Conservation (phyloP, 345 rosid genomes). For the Cardamine occulta region DNA sequence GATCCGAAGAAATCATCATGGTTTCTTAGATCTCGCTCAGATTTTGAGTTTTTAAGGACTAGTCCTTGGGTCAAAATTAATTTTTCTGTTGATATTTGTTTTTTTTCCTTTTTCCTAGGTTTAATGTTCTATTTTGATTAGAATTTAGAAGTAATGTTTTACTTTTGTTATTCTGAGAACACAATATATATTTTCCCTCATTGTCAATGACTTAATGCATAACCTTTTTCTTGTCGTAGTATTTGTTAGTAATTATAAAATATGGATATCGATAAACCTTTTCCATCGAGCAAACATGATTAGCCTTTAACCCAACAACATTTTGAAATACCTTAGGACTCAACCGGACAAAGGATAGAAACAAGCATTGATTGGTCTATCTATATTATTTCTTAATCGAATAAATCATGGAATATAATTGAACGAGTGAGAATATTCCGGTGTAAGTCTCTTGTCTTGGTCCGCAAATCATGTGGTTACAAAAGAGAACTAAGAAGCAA, state of each 20-base stretch:
- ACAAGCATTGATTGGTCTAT: neutral
- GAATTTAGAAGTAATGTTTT: too few relatives aligned
- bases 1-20: neutral
- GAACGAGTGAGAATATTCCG: neutral
- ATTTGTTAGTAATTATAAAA: neutral
- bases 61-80: neutral
- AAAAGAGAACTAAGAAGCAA: slow-evolving; percentile 13
- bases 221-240: neutral
- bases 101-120: neutral
- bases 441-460: slow-evolving; percentile 16
- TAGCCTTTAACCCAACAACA: neutral
- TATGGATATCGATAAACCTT: neutral
- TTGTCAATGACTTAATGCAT: neutral
- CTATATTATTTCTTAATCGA: neutral
- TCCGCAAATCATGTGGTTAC: slow-evolving; percentile 32
- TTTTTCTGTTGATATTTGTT: neutral
- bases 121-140: neutral
- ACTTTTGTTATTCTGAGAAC: neutral
- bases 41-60: neutral
- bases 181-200: neutral
- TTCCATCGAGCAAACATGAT: neutral
- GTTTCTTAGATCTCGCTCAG: slow-evolving; percentile 15
- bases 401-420: neutral
- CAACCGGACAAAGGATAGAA: slow-evolving; percentile 2
- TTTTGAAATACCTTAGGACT: neutral